These are phyloP conservation scores for Quercus cerris DNA, from an alignment of 306 rosid genomes.

Conservation along the genomic window DNA sequence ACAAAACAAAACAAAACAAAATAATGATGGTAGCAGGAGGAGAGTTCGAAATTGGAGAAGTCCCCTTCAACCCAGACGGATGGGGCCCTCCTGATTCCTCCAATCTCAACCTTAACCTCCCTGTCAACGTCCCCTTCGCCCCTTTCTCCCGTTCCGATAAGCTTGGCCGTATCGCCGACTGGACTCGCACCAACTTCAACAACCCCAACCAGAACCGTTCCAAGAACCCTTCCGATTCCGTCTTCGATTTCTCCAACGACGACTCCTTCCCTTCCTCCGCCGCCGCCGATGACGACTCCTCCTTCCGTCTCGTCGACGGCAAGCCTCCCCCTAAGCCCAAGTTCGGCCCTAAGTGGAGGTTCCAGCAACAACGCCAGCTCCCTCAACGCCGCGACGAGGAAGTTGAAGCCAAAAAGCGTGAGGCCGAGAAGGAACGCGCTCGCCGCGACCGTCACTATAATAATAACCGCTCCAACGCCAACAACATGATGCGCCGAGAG, in stretches of 20 bases:
- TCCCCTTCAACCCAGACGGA: conserved; percentile 76
- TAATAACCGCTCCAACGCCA: conserved; percentile 64
- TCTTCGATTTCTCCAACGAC: conserved; percentile 80
- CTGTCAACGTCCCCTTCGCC: conserved; percentile 78
- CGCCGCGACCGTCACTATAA: conserved; percentile 86
- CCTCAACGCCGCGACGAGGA: conserved; percentile 96
- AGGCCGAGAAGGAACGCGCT: conserved; percentile 86
- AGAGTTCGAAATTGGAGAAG: conserved; percentile 64
- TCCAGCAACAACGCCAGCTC: conserved; percentile 72
- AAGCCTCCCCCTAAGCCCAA: conserved; percentile 88
- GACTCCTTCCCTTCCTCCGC: conserved; percentile 70
- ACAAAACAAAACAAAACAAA: too few relatives aligned
- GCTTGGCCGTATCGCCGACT: conserved; percentile 86
- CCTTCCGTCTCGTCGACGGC: conserved; percentile 82
- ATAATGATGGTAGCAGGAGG: too few relatives aligned
- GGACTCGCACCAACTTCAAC: conserved; percentile 71
- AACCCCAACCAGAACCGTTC: conserved; percentile 62
- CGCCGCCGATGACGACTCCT: conserved; percentile 50
- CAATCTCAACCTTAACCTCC: conserved; percentile 37
- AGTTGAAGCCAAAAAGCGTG: conserved; percentile 80
- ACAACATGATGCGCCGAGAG: conserved; percentile 63
- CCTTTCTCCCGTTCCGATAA: conserved; percentile 91
- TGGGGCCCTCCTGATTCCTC: conserved; percentile 84
- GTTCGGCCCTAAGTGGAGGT: conserved; percentile 86
- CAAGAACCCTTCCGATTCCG: conserved; percentile 73